Evolutionary conservation across 495 filamentous ascomycete species (phyloP).

Genomic region (Pseudevernia furfuracea): DNA sequence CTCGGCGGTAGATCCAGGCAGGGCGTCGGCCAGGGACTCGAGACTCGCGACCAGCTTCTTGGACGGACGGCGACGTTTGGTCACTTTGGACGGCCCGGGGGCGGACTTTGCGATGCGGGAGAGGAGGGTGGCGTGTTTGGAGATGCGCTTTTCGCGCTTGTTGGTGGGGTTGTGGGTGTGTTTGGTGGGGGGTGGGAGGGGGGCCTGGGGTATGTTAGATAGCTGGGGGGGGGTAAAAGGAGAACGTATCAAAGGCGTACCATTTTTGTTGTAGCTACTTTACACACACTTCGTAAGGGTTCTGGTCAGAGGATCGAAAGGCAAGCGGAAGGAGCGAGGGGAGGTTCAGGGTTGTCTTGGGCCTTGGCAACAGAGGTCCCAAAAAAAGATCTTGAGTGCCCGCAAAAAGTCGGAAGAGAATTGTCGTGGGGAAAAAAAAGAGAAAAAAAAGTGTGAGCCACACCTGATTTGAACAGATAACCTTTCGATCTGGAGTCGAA

Average conservation of each 20-base stretch:
- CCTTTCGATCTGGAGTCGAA: constrained; percentile 43
- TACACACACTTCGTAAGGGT: no score
- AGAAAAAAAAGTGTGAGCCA: neutral
- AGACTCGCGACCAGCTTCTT: constrained; percentile 75
- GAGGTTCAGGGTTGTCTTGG: no score
- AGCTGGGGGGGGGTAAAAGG: no score
- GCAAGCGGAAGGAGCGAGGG: no score
- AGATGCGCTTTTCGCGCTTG: constrained; percentile 49
- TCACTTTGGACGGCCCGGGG: neutral
- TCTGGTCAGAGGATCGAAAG: no score
- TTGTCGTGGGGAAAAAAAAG: no score
- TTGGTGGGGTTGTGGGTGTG: constrained; percentile 8
- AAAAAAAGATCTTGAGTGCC: no score
- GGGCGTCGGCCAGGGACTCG: constrained; percentile 66
- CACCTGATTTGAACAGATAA: constrained; percentile 36
- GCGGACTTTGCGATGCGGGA: constrained; percentile 62
- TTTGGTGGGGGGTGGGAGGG: neutral
- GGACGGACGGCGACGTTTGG: constrained; percentile 49
- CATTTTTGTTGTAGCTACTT: no score
- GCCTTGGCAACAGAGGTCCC: no score
- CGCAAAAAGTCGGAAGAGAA: no score
- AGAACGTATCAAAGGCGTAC: no score
- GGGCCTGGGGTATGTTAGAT: neutral
- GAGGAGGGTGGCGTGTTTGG: constrained; percentile 70
- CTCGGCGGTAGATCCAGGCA: constrained; percentile 50